Base-by-base conservation (phyloP, 495 filamentous ascomycete species). In the Astrothelium subdiscretum region DNA sequence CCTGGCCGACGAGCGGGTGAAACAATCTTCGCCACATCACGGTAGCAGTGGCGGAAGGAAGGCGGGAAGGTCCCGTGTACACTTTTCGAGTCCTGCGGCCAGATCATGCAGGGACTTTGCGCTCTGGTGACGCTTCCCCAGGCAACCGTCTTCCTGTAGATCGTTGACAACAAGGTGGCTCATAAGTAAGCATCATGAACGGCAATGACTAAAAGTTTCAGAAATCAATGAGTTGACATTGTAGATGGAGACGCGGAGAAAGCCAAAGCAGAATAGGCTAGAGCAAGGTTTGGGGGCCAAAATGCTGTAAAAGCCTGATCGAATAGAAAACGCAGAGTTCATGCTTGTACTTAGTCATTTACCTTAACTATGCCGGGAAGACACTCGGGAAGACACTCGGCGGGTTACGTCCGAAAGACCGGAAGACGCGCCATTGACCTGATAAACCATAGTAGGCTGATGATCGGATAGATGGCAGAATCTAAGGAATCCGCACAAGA, bases 201-300 rank as follows among this genome's bases (percentile, higher is more conserved):
- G 3, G 4, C 10, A 54, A 27, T 15, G 48, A 54, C 48, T 26
- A 20, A 15, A 54, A 20, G 6, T 54, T 27, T 12, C 3, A 29
- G 15, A 26, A 5, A 27, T 54, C 12, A 54, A 20, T 54, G 20
- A 54, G 8, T 8, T 8, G 3, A 54, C 20, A 54, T 10, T 20
- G 5, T 27, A 24, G 57, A 22, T 35, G 58, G 29, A 42, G 31
- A 26, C n/a, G 35, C 10, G 54, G 13, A 1, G 15, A 65, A 42
- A 26, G 57, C 62, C 57, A 51, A 58, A 60, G 48, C 48, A 54
- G 6, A 54, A 54, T 54, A 54, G 48, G 48, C 48, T 27, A 54
- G 29, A 26, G 48, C 48, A 54, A 54, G 29, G 8, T 54, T 59
- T 67, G 65, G 68, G 68, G 68, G 63, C 68, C 63, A 64, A 61